Evolutionary conservation across 1,284 basidiomycete genomes (phyloP), one percentile per base, ranked within the genome.

Genomic region (Hemileia vastatrix): DNA sequence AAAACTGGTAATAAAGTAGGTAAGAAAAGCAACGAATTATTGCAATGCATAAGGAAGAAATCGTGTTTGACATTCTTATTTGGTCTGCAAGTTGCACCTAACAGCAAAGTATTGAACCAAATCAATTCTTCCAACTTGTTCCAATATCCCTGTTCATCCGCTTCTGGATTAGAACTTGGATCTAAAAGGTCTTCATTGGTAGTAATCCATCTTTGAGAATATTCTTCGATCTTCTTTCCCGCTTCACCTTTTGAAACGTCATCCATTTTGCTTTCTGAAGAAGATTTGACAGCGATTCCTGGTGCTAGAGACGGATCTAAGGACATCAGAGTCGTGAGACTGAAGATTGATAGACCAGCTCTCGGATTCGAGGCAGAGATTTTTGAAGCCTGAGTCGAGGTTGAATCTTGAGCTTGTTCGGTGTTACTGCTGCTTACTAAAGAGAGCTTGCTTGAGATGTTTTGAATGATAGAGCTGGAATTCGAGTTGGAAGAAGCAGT

Each of bases 261-360:
- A 11, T 40, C 15, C 36, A 40, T 40, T 40, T 40, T 40, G 9
- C 15, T 15, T 40, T 40, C 36, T 15, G 36, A 40, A 11, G 36
- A 40, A 40, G 8, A 51, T 21, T 48, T 58, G 9, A 31, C 21
- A 6, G 57, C 57, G n/a, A 44, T 58, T 15, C 57, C 57, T 18
- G 57, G 57, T 13, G 57, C 57, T 4, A 58, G 48, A 9, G 8
- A 13, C 15, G 47, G 5, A 23, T 51, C 57, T 19, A 36, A 23
- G 33, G 36, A 48, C 2, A 58, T 51, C 11, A 21, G 45, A n/a
- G 44, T 51, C 6, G 33, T 51, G 3, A 58, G 18, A 36, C 36
- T 52, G 48, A 58, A 58, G 23, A 58, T 31, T 21, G 57, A 51
- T 8, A 51, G 48, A 4, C 57, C 57, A 24, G 57, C 19, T 31